Conservation (phyloP, 805 yeast species). For the Lachancea dasiensis region DNA sequence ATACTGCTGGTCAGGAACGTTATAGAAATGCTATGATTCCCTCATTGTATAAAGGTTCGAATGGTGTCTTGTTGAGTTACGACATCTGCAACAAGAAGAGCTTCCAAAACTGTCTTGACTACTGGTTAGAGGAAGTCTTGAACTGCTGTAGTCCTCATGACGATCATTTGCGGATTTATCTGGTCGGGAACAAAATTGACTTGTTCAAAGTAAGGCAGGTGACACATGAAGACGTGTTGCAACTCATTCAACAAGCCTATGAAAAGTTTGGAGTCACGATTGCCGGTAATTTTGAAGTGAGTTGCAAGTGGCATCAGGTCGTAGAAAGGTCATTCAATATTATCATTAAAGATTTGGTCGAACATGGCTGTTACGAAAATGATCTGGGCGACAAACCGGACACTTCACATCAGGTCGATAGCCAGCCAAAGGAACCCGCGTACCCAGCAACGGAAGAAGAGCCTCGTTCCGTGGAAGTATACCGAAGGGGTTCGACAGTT, state of each 20-base stretch:
- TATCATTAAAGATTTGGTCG: constrained; percentile 37
- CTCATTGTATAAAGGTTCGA: constrained; percentile 40
- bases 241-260: constrained; percentile 30
- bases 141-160: constrained; percentile 31
- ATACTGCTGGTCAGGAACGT: constrained; percentile 48
- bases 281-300: constrained; percentile 42
- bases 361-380: constrained; percentile 34
- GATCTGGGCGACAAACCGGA: background rate
- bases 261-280: constrained; percentile 30
- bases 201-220: constrained; percentile 34
- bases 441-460: background rate
- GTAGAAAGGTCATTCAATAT: constrained; percentile 36
- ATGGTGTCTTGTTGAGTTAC: constrained; percentile 40
- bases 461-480: background rate
- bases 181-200: constrained; percentile 44
- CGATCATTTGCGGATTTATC: constrained; percentile 33
- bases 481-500: constrained; percentile 5
- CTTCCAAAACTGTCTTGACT: constrained; percentile 34
- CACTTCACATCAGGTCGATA: background rate
- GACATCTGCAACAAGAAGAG: constrained; percentile 38
- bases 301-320: constrained; percentile 38
- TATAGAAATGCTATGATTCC: constrained; percentile 42
- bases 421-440: background rate
- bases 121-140: constrained; percentile 40
- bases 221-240: constrained; percentile 35